Percentiles rank a stretch among this genome's conserved stretches.
phyloP scores from a whole-genome alignment of 495 filamentous ascomycete genomes.

The Aspergillus nidulans region DNA sequence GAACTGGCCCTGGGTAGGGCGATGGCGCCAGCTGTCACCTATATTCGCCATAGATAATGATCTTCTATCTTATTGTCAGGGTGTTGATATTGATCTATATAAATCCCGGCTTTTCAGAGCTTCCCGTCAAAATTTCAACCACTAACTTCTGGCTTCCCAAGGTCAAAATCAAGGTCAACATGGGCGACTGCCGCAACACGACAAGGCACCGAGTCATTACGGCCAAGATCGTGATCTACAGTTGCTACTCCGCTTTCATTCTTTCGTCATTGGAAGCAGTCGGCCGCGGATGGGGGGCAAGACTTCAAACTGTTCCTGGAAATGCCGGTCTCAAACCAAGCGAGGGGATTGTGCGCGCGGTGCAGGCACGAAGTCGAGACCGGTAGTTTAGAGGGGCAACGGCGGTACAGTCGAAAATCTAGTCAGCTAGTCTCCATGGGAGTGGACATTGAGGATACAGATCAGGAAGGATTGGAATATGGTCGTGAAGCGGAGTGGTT shows the following conservation, averaged over 20 bases:
- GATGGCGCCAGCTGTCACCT: constrained; percentile 10
- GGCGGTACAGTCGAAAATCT: constrained; percentile 4
- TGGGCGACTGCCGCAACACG: neutral
- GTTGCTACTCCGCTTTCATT: constrained; percentile 7
- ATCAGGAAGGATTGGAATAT: constrained; percentile 6
- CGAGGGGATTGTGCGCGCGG: neutral
- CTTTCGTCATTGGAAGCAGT: neutral
- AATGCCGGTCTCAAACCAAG: neutral
- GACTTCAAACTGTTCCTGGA: constrained; percentile 3
- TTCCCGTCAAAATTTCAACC: constrained; percentile 1
- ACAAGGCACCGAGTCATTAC: neutral
- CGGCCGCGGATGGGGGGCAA: neutral
- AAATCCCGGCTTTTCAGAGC: neutral
- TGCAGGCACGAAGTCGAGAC: neutral
- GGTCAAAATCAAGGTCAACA: neutral
- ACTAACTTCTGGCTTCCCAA: constrained; percentile 2
- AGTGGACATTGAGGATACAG: constrained; percentile 13
- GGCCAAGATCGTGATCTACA: constrained; percentile 6
- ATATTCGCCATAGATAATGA: constrained; percentile 13
- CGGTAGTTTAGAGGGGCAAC: constrained; percentile 1
- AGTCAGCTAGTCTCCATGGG: constrained; percentile 1
- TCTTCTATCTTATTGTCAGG: constrained; percentile 7
- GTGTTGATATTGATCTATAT: constrained; percentile 6
- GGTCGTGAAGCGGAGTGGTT: constrained; percentile 13
- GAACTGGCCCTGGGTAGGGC: neutral